Evolutionary conservation across 192 early-diverging fungal genomes (phyloP).

Genomic region (Coemansia sp.): DNA sequence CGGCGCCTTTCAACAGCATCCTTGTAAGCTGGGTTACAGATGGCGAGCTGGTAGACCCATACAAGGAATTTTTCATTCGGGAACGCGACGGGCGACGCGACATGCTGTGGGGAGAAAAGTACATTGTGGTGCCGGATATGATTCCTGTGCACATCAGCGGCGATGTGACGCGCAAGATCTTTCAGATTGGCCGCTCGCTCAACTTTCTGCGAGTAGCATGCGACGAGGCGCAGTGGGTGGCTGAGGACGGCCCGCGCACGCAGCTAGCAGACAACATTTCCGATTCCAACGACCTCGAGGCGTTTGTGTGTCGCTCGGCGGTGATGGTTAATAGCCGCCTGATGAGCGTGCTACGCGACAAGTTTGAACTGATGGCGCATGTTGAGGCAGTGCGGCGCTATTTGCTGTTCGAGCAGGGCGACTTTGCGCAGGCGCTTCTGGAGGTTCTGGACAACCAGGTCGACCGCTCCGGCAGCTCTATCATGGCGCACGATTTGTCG

Average conservation of each 20-base stretch:
- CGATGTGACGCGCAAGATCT: conserved; percentile 82
- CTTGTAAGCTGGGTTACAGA: conserved; percentile 89
- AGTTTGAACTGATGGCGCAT: conserved; percentile 83
- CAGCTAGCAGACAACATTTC: conserved; percentile 53
- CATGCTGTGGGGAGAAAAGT: conserved; percentile 82
- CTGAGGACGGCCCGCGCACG: conserved; percentile 30
- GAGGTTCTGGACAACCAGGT: conserved; percentile 68
- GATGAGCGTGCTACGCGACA: conserved; percentile 72
- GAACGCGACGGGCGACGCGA: conserved; percentile 60
- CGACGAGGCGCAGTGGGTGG: conserved; percentile 63
- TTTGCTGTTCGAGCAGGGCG: conserved; percentile 88
- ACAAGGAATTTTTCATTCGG: conserved; percentile 88
- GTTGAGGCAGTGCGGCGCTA: conserved; percentile 84
- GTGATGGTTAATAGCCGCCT: conserved; percentile 70
- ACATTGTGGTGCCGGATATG: conserved; percentile 72
- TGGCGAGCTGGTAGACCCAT: conserved; percentile 90
- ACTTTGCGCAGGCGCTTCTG: conserved; percentile 90
- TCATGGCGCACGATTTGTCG: conserved; percentile 88
- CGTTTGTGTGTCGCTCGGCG: conserved; percentile 72
- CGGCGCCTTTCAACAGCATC: conserved; percentile 89
- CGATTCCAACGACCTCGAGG: conserved; percentile 68
- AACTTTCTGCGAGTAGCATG: conserved; percentile 74
- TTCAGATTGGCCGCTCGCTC: conserved; percentile 82
- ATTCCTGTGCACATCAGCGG: conserved; percentile 81
- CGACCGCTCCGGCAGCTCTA: conserved; percentile 65